Evolutionary conservation across 2,329 filamentous ascomycete genomes (phyloP).

Genomic region (Bipolaris victoriae): DNA sequence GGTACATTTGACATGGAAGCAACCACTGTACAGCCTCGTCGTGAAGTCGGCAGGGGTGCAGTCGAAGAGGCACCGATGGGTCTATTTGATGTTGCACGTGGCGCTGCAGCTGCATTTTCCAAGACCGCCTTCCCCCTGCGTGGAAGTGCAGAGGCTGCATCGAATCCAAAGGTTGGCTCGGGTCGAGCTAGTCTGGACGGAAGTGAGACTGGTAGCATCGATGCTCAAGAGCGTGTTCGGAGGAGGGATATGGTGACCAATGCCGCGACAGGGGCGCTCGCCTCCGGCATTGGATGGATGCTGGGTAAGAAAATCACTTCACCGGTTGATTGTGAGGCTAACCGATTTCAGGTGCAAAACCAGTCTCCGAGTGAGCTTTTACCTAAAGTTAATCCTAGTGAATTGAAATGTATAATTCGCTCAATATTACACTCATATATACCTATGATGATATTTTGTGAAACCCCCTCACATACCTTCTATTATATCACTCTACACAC

Average conservation of each 20-base stretch:
- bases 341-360: conserved; percentile 35
- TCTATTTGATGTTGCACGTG: conserved; percentile 59
- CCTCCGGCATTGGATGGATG: conserved; percentile 69
- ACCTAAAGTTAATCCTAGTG: not conserved
- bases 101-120: conserved; percentile 56
- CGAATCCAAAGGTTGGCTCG: conserved; percentile 12
- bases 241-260: conserved; percentile 76
- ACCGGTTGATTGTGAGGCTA: conserved; percentile 4
- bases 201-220: conserved; percentile 49
- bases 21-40: conserved; percentile 46
- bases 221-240: conserved; percentile 55
- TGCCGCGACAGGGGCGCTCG: conserved; percentile 67
- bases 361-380: conserved; percentile 26
- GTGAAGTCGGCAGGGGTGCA: conserved; percentile 51
- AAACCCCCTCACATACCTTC: too few relatives aligned
- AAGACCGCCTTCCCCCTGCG: conserved; percentile 56
- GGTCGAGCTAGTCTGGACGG: conserved; percentile 37
- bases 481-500: too few relatives aligned
- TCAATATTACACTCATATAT: too few relatives aligned
- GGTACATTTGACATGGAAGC: conserved; percentile 53
- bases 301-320: conserved; percentile 53
- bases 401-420: not conserved
- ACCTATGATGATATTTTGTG: too few relatives aligned
- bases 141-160: conserved; percentile 21
- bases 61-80: conserved; percentile 59